phyloP scores from a whole-genome alignment of 345 rosid genomes.

The Dovyalis caffra region DNA sequence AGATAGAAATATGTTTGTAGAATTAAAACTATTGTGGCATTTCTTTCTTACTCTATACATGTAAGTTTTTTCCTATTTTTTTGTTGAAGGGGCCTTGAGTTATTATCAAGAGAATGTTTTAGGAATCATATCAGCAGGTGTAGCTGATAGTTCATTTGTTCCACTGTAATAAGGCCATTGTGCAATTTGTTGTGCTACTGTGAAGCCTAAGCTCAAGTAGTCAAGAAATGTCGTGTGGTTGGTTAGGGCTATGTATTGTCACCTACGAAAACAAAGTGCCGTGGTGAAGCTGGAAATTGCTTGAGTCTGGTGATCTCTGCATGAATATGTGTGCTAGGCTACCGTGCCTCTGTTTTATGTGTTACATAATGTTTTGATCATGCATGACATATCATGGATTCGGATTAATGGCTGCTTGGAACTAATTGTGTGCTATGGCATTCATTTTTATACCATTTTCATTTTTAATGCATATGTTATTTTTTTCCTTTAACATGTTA shows the following conservation, averaged over 20 bases:
- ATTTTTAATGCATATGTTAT: neutral
- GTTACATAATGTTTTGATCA: neutral
- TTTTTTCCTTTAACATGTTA: neutral
- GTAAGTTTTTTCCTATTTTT: neutral
- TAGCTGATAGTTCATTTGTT: neutral
- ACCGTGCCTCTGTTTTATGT: neutral
- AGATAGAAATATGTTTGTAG: neutral
- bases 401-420: neutral
- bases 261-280: neutral
- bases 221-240: neutral
- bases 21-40: neutral
- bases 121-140: neutral
- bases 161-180: neutral
- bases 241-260: neutral
- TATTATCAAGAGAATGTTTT: neutral
- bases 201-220: neutral
- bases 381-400: neutral
- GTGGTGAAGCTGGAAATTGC: neutral
- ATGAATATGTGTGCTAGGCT: neutral
- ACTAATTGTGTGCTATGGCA: neutral
- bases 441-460: neutral
- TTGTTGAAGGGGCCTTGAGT: neutral
- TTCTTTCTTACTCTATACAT: neutral
- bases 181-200: neutral
- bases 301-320: neutral